Evolutionary conservation across 495 filamentous ascomycete species (phyloP).

Genomic region (Talaromyces wortmannii): DNA sequence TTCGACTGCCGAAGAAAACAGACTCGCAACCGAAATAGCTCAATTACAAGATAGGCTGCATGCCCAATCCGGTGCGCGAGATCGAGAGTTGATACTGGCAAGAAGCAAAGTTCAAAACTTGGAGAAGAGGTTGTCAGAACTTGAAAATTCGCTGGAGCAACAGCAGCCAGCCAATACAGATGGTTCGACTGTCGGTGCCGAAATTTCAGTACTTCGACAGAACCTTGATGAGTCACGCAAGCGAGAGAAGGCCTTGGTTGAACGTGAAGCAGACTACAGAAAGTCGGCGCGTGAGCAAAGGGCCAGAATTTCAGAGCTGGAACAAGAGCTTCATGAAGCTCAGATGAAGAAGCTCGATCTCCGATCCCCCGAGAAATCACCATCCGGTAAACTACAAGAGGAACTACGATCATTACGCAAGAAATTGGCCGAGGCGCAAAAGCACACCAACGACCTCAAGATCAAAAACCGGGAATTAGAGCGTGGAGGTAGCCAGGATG

Average conservation of each 20-base stretch:
- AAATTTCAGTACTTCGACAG: conserved; percentile 51
- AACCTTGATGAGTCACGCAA: conserved; percentile 56
- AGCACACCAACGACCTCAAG: conserved; percentile 51
- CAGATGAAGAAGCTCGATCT: conserved; percentile 42
- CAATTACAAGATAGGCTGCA: conserved; percentile 44
- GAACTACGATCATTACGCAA: conserved; percentile 56
- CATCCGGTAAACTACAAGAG: conserved; percentile 48
- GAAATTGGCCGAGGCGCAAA: conserved; percentile 56
- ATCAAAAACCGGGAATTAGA: conserved; percentile 41
- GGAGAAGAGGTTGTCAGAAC: conserved; percentile 49
- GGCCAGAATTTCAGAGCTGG: conserved; percentile 47
- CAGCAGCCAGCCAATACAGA: conserved; percentile 26
- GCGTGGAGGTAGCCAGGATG: conserved; percentile 37
- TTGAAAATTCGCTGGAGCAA: conserved; percentile 46
- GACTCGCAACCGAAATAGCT: conserved; percentile 50
- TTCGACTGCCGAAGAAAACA: conserved; percentile 48
- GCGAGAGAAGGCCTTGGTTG: conserved; percentile 54
- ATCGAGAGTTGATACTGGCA: conserved; percentile 41
- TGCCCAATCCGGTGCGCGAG: conserved; percentile 32
- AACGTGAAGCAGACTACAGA: conserved; percentile 57
- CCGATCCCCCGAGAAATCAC: conserved; percentile 40
- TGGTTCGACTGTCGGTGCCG: conserved; percentile 38
- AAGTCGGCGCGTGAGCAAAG: conserved; percentile 45
- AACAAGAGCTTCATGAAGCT: conserved; percentile 48
- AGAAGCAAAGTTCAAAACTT: conserved; percentile 52